Conservation (phyloP, 2,329 filamentous ascomycete species). For the Phaeoacremonium minimum region DNA sequence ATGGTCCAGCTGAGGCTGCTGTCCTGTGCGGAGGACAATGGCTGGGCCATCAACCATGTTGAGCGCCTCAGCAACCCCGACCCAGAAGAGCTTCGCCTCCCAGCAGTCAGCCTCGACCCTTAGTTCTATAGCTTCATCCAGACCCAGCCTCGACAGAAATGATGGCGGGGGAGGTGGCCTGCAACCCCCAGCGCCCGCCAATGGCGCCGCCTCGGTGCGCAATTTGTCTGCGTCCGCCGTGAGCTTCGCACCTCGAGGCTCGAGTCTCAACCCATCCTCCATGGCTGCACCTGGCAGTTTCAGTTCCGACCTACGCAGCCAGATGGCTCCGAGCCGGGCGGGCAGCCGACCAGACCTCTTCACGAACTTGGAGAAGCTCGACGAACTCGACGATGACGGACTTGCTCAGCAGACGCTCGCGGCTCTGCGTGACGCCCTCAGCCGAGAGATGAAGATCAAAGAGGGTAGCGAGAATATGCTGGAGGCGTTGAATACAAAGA, state of each 20-base stretch:
- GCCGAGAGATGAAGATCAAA: slow-evolving; percentile 96
- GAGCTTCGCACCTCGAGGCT: slow-evolving; percentile 62
- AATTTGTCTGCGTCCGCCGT: slow-evolving; percentile 49
- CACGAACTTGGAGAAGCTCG: slow-evolving; percentile 48
- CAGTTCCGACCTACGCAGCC: slow-evolving; percentile 77
- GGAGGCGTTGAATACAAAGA: slow-evolving; percentile 90
- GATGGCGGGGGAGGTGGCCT: slow-evolving; percentile 34
- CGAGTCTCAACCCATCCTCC: slow-evolving; percentile 66
- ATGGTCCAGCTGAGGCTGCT: slow-evolving; percentile 19
- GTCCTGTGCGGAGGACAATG: slow-evolving; percentile 26
- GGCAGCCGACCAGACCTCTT: slow-evolving; percentile 52
- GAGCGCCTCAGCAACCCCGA: slow-evolving; percentile 48
- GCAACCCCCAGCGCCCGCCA: slow-evolving; percentile 37
- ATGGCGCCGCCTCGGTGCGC: slow-evolving; percentile 33
- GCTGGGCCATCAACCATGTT: slow-evolving; percentile 38
- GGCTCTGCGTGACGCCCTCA: slow-evolving; percentile 76
- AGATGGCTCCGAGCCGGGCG: slow-evolving; percentile 61
- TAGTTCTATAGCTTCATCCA: slow-evolving; percentile 28
- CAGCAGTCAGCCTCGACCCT: slow-evolving; percentile 34
- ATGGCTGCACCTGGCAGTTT: slow-evolving; percentile 71
- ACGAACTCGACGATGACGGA: slow-evolving; percentile 54
- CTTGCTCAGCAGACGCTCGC: slow-evolving; percentile 71
- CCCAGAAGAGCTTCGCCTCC: slow-evolving; percentile 45
- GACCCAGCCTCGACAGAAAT: slow-evolving; percentile 53
- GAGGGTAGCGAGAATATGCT: slow-evolving; percentile 96